Evolutionary conservation across 352 stramenopile genomes (phyloP), one percentile per base, ranked within the genome.

Genomic region (Phytophthora pluvialis): DNA sequence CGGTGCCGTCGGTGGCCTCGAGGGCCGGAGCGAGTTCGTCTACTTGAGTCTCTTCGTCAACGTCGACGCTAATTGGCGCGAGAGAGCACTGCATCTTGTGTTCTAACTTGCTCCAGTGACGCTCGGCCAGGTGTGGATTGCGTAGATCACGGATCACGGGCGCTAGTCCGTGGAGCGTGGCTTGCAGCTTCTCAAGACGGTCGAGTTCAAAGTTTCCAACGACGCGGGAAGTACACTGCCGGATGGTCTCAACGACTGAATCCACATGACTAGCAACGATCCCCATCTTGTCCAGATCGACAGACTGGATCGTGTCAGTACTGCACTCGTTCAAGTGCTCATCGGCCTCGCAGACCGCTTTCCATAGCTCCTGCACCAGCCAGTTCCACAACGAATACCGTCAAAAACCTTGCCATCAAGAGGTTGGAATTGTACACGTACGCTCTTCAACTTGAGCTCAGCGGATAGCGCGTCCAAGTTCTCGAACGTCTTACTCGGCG

Each of bases 51-150:
- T 25, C 47, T 18, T 58, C 51, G 15, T 26, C 9, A 7, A 13
- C 32, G 25, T 62, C 33, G 12, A 26, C 16, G 12, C 33, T 52
- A 9, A 29, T 3, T 18, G 61, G 49, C 4, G 38, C 31, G 16
- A 91, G 81, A 0, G 59, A 77, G 13, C 75, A 87, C 13, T 80
- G 60, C 64, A 91, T 70, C 48, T 90, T 93, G 67, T 88, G 66
- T 48, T 93, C 84, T 0, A 93, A 63, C 42, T 91, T 91, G 2
- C 64, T 80, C 84, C 84, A 93, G 53, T 93, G 84, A 5, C 81
- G 79, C 18, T 88, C 78, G 33, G 75, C 71, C 16, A 93, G 16
- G 25, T 80, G 56, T 0, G 80, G 72, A 28, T 90, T 93, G 8
- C 82, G 72, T 3, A 93, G 51, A 54, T 91, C 81, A 4, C 77